Evolutionary conservation across 129 eudicot species (phyloP).

Genomic region (Escallonia rubra): DNA sequence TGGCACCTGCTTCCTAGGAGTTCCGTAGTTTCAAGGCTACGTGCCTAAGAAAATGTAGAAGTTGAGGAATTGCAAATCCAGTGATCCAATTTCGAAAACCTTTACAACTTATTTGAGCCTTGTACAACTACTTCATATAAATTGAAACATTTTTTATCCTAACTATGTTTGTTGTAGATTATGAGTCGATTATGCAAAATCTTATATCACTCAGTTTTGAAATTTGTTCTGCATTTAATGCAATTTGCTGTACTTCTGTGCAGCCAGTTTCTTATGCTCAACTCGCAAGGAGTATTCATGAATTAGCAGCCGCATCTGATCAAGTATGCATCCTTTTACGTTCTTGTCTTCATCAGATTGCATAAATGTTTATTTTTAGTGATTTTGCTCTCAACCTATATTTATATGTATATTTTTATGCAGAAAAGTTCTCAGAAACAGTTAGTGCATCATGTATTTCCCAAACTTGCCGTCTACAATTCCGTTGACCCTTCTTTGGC

Average conservation of each 20-base stretch:
- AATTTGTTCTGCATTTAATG: background rate
- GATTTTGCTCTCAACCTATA: background rate
- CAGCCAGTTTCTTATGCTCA: slow-evolving; percentile 99
- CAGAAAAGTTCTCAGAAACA: slow-evolving; percentile 93
- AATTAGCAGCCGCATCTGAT: slow-evolving; percentile 90
- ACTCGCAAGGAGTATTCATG: slow-evolving; percentile 98
- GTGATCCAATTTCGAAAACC: too few species aligned
- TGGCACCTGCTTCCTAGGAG: too few species aligned
- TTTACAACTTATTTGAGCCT: too few species aligned
- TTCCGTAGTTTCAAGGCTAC: too few species aligned
- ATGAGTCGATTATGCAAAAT: background rate
- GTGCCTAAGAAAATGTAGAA: too few species aligned
- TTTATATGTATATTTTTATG: slow-evolving; percentile 9
- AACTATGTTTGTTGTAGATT: background rate
- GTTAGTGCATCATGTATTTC: slow-evolving; percentile 87
- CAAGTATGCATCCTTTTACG: slow-evolving; percentile 46
- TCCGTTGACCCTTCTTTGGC: slow-evolving; percentile 97
- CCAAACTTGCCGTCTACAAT: slow-evolving; percentile 96
- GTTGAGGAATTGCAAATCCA: too few species aligned
- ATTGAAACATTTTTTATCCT: too few species aligned
- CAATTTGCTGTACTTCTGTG: background rate
- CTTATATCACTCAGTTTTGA: background rate
- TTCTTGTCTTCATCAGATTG: slow-evolving; percentile 3
- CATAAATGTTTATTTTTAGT: background rate
- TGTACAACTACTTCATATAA: too few species aligned